Percentiles rank a stretch among this genome's conserved stretches.
Evolutionary conservation across 371 early-diverging fungal genomes (phyloP).

Genomic region (Apophysomyces trapeziformis): DNA sequence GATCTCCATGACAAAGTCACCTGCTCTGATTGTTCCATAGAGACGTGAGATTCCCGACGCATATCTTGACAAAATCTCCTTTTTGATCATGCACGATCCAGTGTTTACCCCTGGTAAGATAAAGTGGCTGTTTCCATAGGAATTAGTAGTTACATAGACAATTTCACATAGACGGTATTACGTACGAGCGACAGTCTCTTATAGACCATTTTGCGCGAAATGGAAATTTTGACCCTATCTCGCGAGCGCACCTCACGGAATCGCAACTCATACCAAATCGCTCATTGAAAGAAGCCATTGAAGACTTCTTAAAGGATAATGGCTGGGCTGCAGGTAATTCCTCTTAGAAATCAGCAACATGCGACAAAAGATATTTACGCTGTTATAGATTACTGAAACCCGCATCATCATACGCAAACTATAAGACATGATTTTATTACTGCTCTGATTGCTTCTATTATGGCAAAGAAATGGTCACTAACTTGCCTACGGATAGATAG

Average conservation of each 20-base stretch:
- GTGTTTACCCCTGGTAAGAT: slow-evolving; percentile 50
- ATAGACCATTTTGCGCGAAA: slow-evolving; percentile 71
- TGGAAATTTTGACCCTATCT: slow-evolving; percentile 78
- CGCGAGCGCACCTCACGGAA: slow-evolving; percentile 68
- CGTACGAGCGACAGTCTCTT: slow-evolving; percentile 76
- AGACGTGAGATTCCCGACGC: slow-evolving; percentile 55
- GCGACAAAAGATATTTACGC: not conserved
- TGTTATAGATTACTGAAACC: not conserved
- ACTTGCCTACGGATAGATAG: not conserved
- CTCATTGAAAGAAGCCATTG: slow-evolving; percentile 72
- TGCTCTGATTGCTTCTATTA: too few relatives aligned
- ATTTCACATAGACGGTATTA: slow-evolving; percentile 50
- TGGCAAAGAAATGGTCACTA: not conserved
- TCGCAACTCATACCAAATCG: slow-evolving; percentile 70
- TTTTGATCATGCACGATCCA: slow-evolving; percentile 58
- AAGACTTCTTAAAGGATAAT: slow-evolving; percentile 63
- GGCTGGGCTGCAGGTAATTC: slow-evolving; percentile 63
- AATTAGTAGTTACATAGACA: not conserved
- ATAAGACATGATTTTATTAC: too few relatives aligned
- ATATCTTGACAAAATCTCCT: slow-evolving; percentile 55
- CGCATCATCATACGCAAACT: not conserved
- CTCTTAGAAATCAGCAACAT: too few relatives aligned
- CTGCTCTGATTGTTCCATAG: slow-evolving; percentile 18
- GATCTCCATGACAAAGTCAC: not conserved
- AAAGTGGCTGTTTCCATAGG: not conserved